phyloP scores from a whole-genome alignment of 2,329 filamentous ascomycete genomes.

The Dothidotthia symphoricarpi region DNA sequence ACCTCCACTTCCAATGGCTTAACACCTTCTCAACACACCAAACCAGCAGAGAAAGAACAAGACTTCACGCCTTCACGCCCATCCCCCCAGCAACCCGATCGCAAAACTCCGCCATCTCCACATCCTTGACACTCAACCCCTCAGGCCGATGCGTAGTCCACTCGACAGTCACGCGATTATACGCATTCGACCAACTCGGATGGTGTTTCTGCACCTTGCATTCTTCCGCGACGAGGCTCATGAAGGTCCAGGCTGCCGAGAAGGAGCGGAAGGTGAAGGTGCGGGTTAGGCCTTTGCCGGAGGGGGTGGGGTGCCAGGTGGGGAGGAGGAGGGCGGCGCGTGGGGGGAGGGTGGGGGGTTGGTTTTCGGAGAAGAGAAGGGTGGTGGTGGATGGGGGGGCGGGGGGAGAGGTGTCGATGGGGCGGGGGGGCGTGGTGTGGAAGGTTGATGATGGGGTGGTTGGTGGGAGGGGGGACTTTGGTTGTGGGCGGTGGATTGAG shows the following conservation, averaged over 20 bases:
- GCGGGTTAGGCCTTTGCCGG: slow-evolving; percentile 27
- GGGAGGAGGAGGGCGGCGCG: slow-evolving; percentile 24
- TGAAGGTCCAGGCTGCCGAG: slow-evolving; percentile 35
- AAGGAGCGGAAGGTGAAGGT: slow-evolving; percentile 32
- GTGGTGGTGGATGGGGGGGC: slow-evolving; percentile 2
- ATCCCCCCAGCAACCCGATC: slow-evolving; percentile 28
- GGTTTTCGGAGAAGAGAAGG: slow-evolving; percentile 31
- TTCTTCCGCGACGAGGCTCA: slow-evolving; percentile 35
- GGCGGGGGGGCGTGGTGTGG: neutral
- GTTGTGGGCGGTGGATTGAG: too few species aligned
- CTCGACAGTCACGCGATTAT: slow-evolving; percentile 34
- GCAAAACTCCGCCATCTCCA: slow-evolving; percentile 40
- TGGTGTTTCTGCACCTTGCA: slow-evolving; percentile 36
- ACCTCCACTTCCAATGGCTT: too few species aligned
- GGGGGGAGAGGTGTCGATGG: slow-evolving; percentile 1
- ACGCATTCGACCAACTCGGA: slow-evolving; percentile 37
- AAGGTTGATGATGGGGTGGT: slow-evolving; percentile 5
- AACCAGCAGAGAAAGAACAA: too few species aligned
- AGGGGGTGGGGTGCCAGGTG: slow-evolving; percentile 26
- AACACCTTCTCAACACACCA: too few species aligned
- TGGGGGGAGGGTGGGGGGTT: slow-evolving; percentile 26
- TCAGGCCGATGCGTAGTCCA: slow-evolving; percentile 40
- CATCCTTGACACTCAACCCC: slow-evolving; percentile 37
- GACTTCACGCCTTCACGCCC: slow-evolving; percentile 21
- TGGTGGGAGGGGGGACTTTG: neutral